Evolutionary conservation across 1,139 yeast genomes (phyloP).

Genomic region (Lodderomyces orthopsilosis): DNA sequence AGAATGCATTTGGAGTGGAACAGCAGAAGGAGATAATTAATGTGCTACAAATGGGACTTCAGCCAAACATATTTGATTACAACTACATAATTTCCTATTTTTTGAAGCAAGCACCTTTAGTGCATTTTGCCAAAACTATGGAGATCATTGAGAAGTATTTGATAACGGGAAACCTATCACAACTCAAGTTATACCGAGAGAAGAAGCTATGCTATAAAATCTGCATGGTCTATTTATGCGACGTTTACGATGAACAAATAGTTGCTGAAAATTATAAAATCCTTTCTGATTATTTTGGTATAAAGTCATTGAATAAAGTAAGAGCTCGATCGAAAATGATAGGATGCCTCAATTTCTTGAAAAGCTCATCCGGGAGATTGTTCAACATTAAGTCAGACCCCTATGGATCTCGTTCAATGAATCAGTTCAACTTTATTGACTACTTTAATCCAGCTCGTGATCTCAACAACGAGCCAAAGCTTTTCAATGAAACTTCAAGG

Average conservation of each 20-base stretch:
- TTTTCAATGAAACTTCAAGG: conserved; percentile 1
- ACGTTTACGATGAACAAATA: conserved; percentile 7
- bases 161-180: conserved; percentile 27
- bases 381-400: conserved; percentile 8
- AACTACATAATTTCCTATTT: conserved; percentile 1
- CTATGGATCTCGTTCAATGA: conserved; percentile 10
- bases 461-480: not conserved
- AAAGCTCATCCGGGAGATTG: conserved; percentile 10
- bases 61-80: not conserved
- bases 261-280: conserved; percentile 20
- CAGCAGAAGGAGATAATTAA: not conserved
- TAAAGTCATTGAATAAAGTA: conserved; percentile 13
- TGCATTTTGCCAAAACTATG: conserved; percentile 19
- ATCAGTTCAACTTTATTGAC: conserved; percentile 8
- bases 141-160: conserved; percentile 29
- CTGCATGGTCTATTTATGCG: conserved; percentile 8
- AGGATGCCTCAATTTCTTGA: conserved; percentile 6
- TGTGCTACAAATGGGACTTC: conserved; percentile 4
- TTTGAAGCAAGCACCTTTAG: not conserved
- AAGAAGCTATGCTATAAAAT: conserved; percentile 12
- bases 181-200: conserved; percentile 4
- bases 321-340: conserved; percentile 6
- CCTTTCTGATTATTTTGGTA: conserved; percentile 30
- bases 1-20: not conserved
- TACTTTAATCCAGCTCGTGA: conserved; percentile 13